Conservation (phyloP, 2,329 filamentous ascomycete genomes). For the Pseudonectria buxi region DNA sequence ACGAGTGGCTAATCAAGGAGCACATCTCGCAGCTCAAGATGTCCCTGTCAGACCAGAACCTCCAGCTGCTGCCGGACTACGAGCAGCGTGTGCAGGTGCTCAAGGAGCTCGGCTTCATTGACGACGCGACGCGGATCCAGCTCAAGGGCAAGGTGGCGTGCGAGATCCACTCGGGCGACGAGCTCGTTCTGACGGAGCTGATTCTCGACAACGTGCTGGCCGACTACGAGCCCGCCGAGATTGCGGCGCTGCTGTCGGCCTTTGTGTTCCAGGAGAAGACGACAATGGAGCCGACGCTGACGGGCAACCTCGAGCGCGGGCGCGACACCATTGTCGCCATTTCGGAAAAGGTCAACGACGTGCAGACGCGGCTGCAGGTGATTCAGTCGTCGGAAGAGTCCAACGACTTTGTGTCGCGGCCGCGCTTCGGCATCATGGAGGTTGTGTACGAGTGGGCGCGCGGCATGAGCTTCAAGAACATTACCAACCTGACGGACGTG, state of each 20-base stretch:
- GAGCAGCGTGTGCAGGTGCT: constrained; percentile 90
- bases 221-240: constrained; percentile 92
- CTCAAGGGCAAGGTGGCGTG: constrained; percentile 98
- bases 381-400: constrained; percentile 84
- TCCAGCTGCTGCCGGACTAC: constrained; percentile 92
- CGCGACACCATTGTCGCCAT: constrained; percentile 83
- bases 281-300: constrained; percentile 70
- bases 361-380: constrained; percentile 86
- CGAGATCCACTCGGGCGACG: constrained; percentile 95
- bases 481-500: constrained; percentile 91
- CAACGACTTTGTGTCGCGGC: constrained; percentile 82
- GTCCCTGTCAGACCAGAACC: constrained; percentile 90
- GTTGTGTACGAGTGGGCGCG: constrained; percentile 98
- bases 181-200: constrained; percentile 90
- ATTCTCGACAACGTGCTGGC: constrained; percentile 95
- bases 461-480: constrained; percentile 97
- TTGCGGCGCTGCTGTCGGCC: constrained; percentile 83
- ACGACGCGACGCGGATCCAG: constrained; percentile 78
- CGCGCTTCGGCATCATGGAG: constrained; percentile 89
- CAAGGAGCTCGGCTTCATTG: constrained; percentile 87
- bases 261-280: constrained; percentile 99
- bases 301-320: constrained; percentile 72
- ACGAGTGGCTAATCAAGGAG: constrained; percentile 93
- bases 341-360: constrained; percentile 83
- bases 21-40: constrained; percentile 83